Evolutionary conservation across 163 green algal genomes (phyloP).

Genomic region (Scenedesmus sp.): DNA sequence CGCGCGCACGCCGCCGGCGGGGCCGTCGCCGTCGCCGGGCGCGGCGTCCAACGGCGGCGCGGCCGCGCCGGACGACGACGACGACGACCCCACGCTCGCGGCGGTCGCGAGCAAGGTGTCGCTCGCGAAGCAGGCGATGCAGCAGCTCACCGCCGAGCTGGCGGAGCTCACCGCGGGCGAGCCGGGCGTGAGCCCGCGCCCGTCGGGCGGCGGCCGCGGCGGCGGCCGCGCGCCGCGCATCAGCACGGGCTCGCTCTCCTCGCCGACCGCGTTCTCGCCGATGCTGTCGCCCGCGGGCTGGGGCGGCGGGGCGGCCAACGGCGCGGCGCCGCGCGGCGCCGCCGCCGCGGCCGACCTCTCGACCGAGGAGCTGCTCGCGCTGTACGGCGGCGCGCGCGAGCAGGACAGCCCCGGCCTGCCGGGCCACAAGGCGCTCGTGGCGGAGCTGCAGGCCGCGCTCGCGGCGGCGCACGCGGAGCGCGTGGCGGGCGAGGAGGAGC

Average conservation of each 20-base stretch:
- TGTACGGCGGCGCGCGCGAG: background rate
- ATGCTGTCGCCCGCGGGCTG: too few relatives aligned
- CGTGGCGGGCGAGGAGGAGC: slow-evolving; percentile 40
- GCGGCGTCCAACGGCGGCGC: too few relatives aligned
- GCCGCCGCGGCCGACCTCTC: background rate
- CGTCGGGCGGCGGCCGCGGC: too few relatives aligned
- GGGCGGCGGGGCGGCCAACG: too few relatives aligned
- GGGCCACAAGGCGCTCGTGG: slow-evolving; percentile 1
- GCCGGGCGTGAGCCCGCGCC: background rate
- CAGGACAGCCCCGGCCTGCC: background rate
- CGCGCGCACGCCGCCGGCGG: too few relatives aligned
- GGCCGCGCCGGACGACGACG: too few relatives aligned
- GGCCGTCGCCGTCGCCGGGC: too few relatives aligned
- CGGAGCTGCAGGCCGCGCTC: slow-evolving; percentile 20
- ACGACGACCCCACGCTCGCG: slow-evolving; percentile 31
- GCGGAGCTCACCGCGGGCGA: slow-evolving; percentile 35
- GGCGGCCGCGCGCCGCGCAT: background rate
- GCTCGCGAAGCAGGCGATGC: slow-evolving; percentile 38
- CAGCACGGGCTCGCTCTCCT: background rate
- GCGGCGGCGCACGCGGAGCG: slow-evolving; percentile 41
- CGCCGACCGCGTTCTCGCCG: too few relatives aligned
- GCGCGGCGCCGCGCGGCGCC: too few relatives aligned
- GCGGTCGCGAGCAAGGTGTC: slow-evolving; percentile 40
- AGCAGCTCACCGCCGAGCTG: slow-evolving; percentile 44
- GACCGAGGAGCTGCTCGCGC: slow-evolving; percentile 33